A percentile compares a stretch with the other conserved stretches of the same genome.
These are phyloP conservation scores for Pseudofabraea citricarpa DNA, from an alignment of 2,329 filamentous ascomycete species.

Conservation along the genomic window DNA sequence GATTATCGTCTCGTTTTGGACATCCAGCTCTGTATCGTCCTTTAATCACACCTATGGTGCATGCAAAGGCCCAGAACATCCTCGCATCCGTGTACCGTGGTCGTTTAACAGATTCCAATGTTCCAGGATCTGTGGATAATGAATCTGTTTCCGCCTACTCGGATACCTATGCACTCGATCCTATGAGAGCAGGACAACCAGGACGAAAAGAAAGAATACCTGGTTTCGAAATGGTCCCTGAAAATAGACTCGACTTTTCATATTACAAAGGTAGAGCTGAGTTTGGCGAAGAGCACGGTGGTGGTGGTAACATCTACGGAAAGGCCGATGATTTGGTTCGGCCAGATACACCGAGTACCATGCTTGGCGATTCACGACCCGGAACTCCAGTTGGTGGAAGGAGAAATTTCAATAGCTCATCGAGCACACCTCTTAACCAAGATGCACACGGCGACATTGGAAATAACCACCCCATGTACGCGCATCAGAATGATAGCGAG, in stretches of 20 bases:
- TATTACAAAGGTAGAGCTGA: slow-evolving; percentile 88
- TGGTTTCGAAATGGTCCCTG: slow-evolving; percentile 87
- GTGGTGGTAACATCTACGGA: slow-evolving; percentile 60
- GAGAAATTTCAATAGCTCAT: slow-evolving; percentile 8
- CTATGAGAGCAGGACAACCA: slow-evolving; percentile 56
- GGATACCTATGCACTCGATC: slow-evolving; percentile 73
- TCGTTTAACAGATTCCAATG: slow-evolving; percentile 64
- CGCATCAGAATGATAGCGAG: slow-evolving; percentile 48
- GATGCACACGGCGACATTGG: slow-evolving; percentile 20
- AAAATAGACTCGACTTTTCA: slow-evolving; percentile 82
- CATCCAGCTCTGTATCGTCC: slow-evolving; percentile 88
- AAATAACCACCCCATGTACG: slow-evolving; percentile 32
- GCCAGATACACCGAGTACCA: slow-evolving; percentile 23
- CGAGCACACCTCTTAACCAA: slow-evolving; percentile 14
- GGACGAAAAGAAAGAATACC: slow-evolving; percentile 42
- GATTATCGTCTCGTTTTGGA: slow-evolving; percentile 73
- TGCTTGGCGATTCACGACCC: slow-evolving; percentile 16
- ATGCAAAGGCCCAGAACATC: slow-evolving; percentile 82
- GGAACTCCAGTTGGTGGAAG: slow-evolving; percentile 19
- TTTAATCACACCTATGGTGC: slow-evolving; percentile 91
- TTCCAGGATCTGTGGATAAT: slow-evolving; percentile 50
- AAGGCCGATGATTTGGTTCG: slow-evolving; percentile 49
- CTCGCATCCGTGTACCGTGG: slow-evolving; percentile 84
- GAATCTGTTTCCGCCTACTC: slow-evolving; percentile 68
- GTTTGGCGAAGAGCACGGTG: slow-evolving; percentile 83